Percentiles rank a stretch among this genome's conserved stretches.
Evolutionary conservation across 768 basidiomycete species (phyloP).

Genomic region (Mycena crocata): DNA sequence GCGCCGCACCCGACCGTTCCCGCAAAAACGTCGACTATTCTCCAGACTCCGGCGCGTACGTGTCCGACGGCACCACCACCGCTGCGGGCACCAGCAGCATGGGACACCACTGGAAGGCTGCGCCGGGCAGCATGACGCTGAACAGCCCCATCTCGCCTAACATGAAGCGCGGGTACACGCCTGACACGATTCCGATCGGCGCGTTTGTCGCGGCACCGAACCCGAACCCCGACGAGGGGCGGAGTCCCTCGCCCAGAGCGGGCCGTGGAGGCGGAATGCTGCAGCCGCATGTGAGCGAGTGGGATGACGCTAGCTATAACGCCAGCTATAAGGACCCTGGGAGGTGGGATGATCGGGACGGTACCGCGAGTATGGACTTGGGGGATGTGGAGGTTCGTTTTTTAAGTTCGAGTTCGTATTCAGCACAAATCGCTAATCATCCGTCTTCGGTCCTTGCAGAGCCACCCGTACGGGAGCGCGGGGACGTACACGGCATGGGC

Average conservation of each 20-base stretch:
- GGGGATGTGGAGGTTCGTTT: conserved; percentile 15
- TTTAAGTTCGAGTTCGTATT: no score
- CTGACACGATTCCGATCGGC: conserved; percentile 3
- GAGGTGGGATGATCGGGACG: not conserved
- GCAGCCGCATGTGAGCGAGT: not conserved
- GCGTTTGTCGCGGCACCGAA: conserved; percentile 23
- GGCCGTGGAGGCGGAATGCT: not conserved
- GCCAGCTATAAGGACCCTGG: no score
- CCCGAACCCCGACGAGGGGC: not conserved
- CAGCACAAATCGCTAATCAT: no score
- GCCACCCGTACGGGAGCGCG: no score
- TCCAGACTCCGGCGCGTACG: not conserved
- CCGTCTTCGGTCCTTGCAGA: no score
- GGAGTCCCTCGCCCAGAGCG: not conserved
- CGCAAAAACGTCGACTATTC: no score
- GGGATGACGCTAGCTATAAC: conserved; percentile 21
- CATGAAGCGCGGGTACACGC: not conserved
- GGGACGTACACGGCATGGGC: no score
- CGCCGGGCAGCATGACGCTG: not conserved
- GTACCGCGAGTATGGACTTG: not conserved
- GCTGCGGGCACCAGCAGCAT: not conserved
- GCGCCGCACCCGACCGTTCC: conserved; percentile 28
- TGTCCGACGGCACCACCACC: not conserved
- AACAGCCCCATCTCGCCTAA: not conserved
- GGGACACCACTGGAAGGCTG: not conserved